Base-by-base conservation (phyloP, 2,329 filamentous ascomycete genomes). In the Penicillium sp. region DNA sequence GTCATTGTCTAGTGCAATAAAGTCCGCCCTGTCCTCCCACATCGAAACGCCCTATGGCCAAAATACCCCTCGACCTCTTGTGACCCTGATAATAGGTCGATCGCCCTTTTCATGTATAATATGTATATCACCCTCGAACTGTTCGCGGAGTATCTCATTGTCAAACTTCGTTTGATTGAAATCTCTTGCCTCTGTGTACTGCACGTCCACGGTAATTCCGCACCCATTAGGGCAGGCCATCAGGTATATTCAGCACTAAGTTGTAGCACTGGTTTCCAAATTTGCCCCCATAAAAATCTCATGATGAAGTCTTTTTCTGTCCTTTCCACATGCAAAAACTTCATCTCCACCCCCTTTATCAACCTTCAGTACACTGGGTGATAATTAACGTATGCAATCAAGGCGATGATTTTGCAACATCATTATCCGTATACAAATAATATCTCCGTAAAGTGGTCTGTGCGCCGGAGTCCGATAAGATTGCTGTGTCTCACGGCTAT, bases 101-200 rank as follows among this genome's bases (percentile, higher is more conserved):
- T 53, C 42, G 50, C 47, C 55, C 50, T 44, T 43, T 45, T 43
- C 43, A 45, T 62, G 58, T 59, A 62, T 59, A 56, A 61, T 61
- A 62, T 62, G 55, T 60, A 60, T 50, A 61, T 51, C 51, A 54
- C 55, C 50, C 39, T 49, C 51, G 49, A 51, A 50, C 48, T 29
- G 49, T 28, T 8, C 33, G 40, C 32, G 36, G 32, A 33, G 43
- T 42, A 41, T 28, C 36, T 40, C 46, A 35, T 32, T 28, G 6
- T 34, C 45, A 42, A 32, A 34, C 33, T 32, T 26, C 39, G 29
- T 12, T 26, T 33, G 8, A 37, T 35, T 4, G 45, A 36, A 29
- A n/a, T 26, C 26, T 32, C 36, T 9, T 37, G 29, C 32, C 29
- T 36, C 5, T 43, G 27, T 25, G 37, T 26, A 40, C 29, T 25